Base-by-base conservation (phyloP, 2,329 filamentous ascomycete species). In the Colletotrichum higginsianum region DNA sequence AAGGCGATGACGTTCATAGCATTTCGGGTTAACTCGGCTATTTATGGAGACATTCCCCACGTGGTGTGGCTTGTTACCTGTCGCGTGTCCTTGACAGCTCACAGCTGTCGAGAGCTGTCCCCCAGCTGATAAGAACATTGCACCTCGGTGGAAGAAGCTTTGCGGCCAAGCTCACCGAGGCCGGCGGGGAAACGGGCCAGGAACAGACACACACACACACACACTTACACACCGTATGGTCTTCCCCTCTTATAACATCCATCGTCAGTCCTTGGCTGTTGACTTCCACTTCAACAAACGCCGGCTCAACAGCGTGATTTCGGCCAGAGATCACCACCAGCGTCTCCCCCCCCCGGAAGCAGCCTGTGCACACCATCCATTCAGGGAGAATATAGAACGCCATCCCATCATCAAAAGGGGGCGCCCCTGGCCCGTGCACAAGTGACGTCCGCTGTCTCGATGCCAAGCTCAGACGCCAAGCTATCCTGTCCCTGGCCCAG, bases 11-110 rank as follows among this genome's bases (percentile, higher is more conserved):
- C 69, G 69, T 72, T 72, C 13, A 46, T 53, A 40, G 38, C 60
- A 63, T 47, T 42, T 63, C 65, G 65, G 69, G 47, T 72, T 69
- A 55, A 30, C 58, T 63, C 69, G 69, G 69, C 67, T 69, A 72
- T 63, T 61, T 72, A 3, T 38, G 35, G 35, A 38, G 35, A 38
- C 35, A 38, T 11, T 38, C 35, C 35, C 35, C 35, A 38, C 35
- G 35, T 63, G 68, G 68, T 40, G 68, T 42, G 21, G 12, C 18
- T 13, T 12, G 30, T 13, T 61, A 26, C 15, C n/a, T 18, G 13
- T 15, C n/a, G 16, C 26, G 3, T 53, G 12, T 44, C 30, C 50
- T 30, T 52, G 26, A 16, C 61, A 18, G 40, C 0, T 0, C 26
- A 9, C 47, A 53, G n/a, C 21, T 21, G 60, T 44, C 23, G 2